These are phyloP conservation scores for Jackrogersella multiformis DNA, from an alignment of 495 filamentous ascomycete species.

Conservation along the genomic window DNA sequence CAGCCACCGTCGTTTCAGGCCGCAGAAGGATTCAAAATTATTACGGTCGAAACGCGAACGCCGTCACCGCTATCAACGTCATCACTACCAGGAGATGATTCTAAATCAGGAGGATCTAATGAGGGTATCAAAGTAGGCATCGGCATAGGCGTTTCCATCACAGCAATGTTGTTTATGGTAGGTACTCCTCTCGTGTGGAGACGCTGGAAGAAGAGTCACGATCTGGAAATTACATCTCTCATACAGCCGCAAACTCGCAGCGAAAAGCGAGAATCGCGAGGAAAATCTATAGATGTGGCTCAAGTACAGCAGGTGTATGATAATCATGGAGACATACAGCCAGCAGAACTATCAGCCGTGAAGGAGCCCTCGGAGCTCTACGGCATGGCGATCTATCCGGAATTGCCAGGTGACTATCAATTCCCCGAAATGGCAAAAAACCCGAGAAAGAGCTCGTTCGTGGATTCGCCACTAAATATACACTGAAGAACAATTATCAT, in stretches of 20 bases:
- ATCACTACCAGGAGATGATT: not conserved
- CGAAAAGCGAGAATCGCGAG: not conserved
- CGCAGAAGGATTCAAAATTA: not conserved
- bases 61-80: not conserved
- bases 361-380: not conserved
- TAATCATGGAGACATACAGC: not conserved
- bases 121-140: not conserved
- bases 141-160: not conserved
- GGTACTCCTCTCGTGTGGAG: not conserved
- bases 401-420: not conserved
- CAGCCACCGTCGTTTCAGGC: not conserved
- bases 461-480: too few species aligned
- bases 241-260: not conserved
- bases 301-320: not conserved
- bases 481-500: too few species aligned
- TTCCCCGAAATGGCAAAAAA: not conserved
- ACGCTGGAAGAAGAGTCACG: not conserved
- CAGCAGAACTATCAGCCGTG: not conserved
- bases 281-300: not conserved
- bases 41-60: not conserved
- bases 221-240: not conserved
- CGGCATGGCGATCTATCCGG: not conserved
- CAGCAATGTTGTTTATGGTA: not conserved
- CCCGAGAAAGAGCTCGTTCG: too few species aligned
- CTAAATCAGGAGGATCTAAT: not conserved